Base-by-base conservation (phyloP, 2,329 filamentous ascomycete species). In the Aspergillus viridinutans region DNA sequence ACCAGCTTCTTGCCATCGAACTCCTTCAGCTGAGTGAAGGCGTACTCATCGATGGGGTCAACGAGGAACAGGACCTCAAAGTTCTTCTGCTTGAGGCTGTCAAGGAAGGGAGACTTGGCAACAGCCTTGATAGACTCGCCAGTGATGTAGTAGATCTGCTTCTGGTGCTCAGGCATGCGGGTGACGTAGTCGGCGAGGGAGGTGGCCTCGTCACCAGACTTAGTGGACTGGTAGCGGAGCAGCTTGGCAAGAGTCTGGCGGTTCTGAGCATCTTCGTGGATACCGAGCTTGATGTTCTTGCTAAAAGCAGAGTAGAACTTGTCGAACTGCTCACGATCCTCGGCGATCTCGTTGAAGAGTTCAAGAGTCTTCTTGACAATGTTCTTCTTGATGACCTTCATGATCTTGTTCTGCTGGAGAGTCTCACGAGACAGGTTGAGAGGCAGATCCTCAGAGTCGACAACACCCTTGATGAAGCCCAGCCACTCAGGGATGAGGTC, bases 321-420 rank as follows among this genome's bases (percentile, higher is more conserved):
- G 88, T 99, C 94, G 78, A 99, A 99, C 80, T 97, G 90, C 87
- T 99, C 94, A 82, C 96, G 96, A 82, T 99, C 94, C 85, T 99
- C 94, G 58, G 94, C 88, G 65, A 99, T 99, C 85, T 99, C 94
- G 73, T 87, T 86, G 89, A 99, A 99, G 78, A 99, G 91, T 85
- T 99, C 94, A 67, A 99, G 91, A 66, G 91, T 90, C 90, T 99
- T 99, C 92, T 97, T 99, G 85, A 99, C 92, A 67, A 99, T 96
- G 89, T 99, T 99, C 92, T 99, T 99, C 88, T 95, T 96, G 87
- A 97, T 97, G 80, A 97, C 94, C 90, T 97, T 97, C 94, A 97
- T 97, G 85, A 99, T 99, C 92, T 97, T 97, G 90, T 97, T 99
- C 86, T 97, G 94, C 83, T 99, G 94, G 52, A 99, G 91, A 58